phyloP scores from a whole-genome alignment of 192 early-diverging fungal species.

The Geranomyces variabilis region DNA sequence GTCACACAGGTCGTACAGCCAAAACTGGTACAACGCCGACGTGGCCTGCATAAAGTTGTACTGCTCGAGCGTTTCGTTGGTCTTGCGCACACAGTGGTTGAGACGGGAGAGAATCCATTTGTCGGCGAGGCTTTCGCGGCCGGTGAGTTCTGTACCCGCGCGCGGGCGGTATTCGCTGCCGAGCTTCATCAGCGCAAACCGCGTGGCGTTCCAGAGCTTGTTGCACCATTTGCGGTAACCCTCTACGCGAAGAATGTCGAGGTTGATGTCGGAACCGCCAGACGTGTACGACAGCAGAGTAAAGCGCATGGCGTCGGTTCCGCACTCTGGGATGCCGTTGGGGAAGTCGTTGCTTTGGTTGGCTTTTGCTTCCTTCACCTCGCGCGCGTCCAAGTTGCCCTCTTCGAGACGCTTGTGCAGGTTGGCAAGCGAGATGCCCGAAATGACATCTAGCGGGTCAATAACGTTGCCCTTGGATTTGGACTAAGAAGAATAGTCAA shows the following conservation, averaged over 20 bases:
- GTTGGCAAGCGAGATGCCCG: constrained; percentile 81
- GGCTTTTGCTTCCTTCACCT: constrained; percentile 84
- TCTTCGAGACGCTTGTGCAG: constrained; percentile 76
- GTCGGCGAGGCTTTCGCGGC: constrained; percentile 87
- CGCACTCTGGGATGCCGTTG: constrained; percentile 96
- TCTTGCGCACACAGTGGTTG: constrained; percentile 76
- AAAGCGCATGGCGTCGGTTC: constrained; percentile 80
- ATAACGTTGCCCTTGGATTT: constrained; percentile 97
- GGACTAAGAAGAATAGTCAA: background rate
- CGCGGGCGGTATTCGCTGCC: constrained; percentile 83
- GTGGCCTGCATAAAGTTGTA: constrained; percentile 95
- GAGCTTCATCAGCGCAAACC: constrained; percentile 94
- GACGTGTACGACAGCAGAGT: constrained; percentile 54
- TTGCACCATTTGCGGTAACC: constrained; percentile 99
- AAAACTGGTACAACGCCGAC: constrained; percentile 85
- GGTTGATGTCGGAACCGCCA: constrained; percentile 83
- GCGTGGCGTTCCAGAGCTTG: constrained; percentile 99
- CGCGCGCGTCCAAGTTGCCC: constrained; percentile 89
- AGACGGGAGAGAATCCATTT: constrained; percentile 92
- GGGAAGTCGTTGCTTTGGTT: constrained; percentile 90
- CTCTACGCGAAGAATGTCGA: constrained; percentile 94
- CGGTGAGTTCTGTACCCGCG: constrained; percentile 58
- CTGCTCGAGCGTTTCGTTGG: constrained; percentile 74
- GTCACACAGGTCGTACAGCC: constrained; percentile 96
- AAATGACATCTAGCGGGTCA: constrained; percentile 95